Evolutionary conservation across 2,329 filamentous ascomycete species (phyloP).

Genomic region (Penicillium sclerotiorum): DNA sequence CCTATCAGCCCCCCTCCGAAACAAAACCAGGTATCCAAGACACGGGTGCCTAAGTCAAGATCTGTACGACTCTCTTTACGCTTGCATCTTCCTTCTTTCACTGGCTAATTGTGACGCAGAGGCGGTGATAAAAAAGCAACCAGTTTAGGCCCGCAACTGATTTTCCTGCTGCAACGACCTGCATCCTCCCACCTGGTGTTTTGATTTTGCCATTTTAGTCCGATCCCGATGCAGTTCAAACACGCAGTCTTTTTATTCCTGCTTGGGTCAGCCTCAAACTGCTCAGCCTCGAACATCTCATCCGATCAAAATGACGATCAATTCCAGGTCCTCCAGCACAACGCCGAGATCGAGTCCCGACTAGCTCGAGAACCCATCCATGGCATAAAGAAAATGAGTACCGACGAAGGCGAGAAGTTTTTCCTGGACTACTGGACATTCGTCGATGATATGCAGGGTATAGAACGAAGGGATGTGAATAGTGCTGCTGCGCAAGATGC

Average conservation of each 20-base stretch:
- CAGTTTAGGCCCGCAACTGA: background rate
- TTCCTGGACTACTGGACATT: slow-evolving; percentile 51
- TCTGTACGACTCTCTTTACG: background rate
- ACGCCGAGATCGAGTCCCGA: slow-evolving; percentile 34
- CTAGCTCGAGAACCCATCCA: slow-evolving; percentile 29
- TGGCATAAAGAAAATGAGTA: slow-evolving; percentile 49
- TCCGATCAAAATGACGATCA: too few species aligned
- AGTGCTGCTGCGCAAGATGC: background rate
- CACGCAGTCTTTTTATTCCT: background rate
- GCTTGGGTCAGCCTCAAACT: background rate
- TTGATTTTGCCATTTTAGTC: background rate
- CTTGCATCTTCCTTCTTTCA: background rate
- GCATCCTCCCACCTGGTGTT: background rate
- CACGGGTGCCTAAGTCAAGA: background rate
- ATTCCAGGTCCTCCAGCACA: too few species aligned
- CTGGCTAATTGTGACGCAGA: too few species aligned
- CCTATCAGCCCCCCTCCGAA: background rate
- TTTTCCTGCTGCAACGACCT: background rate
- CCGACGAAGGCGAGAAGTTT: slow-evolving; percentile 52
- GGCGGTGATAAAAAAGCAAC: too few species aligned
- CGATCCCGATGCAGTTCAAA: background rate
- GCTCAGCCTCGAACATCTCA: background rate
- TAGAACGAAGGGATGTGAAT: slow-evolving; percentile 4
- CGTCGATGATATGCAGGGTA: slow-evolving; percentile 18
- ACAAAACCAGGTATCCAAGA: background rate